Percentiles rank a stretch among this genome's conserved stretches.
Conservation (phyloP, 441 rosid genomes). For the Cnidoscolus chayamansa region DNA sequence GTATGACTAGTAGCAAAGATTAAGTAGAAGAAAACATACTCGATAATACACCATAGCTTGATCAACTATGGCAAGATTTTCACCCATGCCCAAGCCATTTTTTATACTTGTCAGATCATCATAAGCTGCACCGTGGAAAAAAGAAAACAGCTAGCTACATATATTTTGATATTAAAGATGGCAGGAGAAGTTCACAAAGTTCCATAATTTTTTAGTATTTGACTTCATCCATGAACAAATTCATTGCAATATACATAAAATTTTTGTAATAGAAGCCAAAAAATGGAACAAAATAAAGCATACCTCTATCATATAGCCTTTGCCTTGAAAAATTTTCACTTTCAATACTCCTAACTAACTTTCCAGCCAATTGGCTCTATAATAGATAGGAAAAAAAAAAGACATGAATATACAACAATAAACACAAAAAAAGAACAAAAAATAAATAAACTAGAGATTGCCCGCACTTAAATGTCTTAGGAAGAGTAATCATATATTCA, state of each 20-base stretch:
- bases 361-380: slow-evolving; percentile 65
- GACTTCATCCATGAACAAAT: background rate
- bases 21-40: slow-evolving; percentile 44
- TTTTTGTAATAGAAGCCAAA: background rate
- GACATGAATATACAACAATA: background rate
- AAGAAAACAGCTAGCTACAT: background rate
- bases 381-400: slow-evolving; percentile 19
- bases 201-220: too few relatives aligned
- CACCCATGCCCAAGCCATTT: slow-evolving; percentile 64
- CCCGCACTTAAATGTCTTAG: background rate
- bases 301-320: slow-evolving; percentile 61
- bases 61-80: slow-evolving; percentile 45
- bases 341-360: slow-evolving; percentile 47
- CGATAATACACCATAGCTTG: slow-evolving; percentile 54
- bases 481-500: background rate
- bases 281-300: slow-evolving; percentile 8
- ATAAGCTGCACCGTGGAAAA: slow-evolving; percentile 43
- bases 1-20: slow-evolving; percentile 12
- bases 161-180: too few relatives aligned
- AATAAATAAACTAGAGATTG: background rate
- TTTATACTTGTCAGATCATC: slow-evolving; percentile 53
- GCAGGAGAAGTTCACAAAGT: background rate
- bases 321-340: slow-evolving; percentile 54
- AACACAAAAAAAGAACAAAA: slow-evolving; percentile 11
- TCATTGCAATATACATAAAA: background rate